Evolutionary conservation across 345 rosid species (phyloP).

Genomic region (Arabidopsis arenosa): DNA sequence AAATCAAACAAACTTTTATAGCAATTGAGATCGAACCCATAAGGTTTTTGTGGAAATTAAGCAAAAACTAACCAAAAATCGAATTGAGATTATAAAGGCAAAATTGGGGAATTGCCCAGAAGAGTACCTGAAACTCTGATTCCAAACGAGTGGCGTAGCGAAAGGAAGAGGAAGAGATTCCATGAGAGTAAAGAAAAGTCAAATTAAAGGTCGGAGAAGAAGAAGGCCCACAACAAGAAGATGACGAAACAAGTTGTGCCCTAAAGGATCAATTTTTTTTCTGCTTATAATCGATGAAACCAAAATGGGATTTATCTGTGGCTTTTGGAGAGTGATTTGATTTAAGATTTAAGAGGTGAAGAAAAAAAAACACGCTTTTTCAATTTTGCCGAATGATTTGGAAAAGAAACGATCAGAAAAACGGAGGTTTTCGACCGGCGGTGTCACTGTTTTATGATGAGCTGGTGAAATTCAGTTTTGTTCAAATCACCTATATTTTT

Average conservation of each 20-base stretch:
- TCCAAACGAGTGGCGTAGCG: constrained; percentile 36
- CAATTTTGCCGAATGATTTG: constrained; percentile 21
- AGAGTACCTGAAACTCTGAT: constrained; percentile 41
- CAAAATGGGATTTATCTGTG: constrained; percentile 25
- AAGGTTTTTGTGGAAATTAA: background rate
- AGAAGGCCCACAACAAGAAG: constrained; percentile 31
- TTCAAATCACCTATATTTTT: background rate
- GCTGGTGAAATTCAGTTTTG: constrained; percentile 6
- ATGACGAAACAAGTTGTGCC: constrained; percentile 23
- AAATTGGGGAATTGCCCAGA: background rate
- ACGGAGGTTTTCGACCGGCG: constrained; percentile 35
- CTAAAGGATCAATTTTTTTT: constrained; percentile 31
- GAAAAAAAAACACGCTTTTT: background rate
- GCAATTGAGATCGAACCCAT: constrained; percentile 36
- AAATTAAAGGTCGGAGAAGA: constrained; percentile 5
- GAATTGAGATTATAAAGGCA: background rate
- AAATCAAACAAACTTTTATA: background rate
- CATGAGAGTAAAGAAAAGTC: constrained; percentile 35
- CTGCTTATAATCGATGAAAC: constrained; percentile 27
- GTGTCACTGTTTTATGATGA: constrained; percentile 31
- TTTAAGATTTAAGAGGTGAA: too few relatives aligned
- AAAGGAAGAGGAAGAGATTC: constrained; percentile 22
- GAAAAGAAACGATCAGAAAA: constrained; percentile 15
- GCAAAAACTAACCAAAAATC: constrained; percentile 22
- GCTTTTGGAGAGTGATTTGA: constrained; percentile 5